These are phyloP conservation scores for Xanthoconium stramineum DNA, from an alignment of 768 basidiomycete genomes.

Conservation along the genomic window DNA sequence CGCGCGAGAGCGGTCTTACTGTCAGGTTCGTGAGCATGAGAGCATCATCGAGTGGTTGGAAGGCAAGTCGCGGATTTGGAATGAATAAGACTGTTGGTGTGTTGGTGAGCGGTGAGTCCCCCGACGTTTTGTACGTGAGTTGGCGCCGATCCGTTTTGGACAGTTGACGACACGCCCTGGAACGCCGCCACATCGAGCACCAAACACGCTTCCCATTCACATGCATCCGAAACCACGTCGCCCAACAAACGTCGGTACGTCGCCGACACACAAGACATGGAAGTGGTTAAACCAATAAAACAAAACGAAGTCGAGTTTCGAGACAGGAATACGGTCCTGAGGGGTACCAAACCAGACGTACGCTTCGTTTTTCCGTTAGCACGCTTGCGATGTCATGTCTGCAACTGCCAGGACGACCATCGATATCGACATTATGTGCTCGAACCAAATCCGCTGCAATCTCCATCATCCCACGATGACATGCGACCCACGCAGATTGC, in stretches of 20 bases:
- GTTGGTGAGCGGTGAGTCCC: constrained; percentile 18
- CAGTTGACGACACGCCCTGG: constrained; percentile 1
- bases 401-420: too few relatives aligned
- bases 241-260: constrained; percentile 3
- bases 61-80: constrained; percentile 39
- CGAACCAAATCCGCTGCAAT: too few relatives aligned
- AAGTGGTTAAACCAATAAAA: constrained; percentile 81
- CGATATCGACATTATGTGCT: too few relatives aligned
- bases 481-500: too few relatives aligned
- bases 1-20: constrained; percentile 67
- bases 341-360: constrained; percentile 83
- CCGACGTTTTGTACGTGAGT: not conserved
- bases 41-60: constrained; percentile 83
- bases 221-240: constrained; percentile 9
- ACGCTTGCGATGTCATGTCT: too few relatives aligned
- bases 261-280: constrained; percentile 66
- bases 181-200: constrained; percentile 22
- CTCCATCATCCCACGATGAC: too few relatives aligned
- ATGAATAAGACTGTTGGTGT: constrained; percentile 26
- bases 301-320: constrained; percentile 73
- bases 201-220: constrained; percentile 19
- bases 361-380: constrained; percentile 32
- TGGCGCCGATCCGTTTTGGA: not conserved
- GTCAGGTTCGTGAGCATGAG: constrained; percentile 78
- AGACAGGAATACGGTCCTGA: constrained; percentile 79